These are phyloP conservation scores for Suillus americanus DNA, from an alignment of 768 basidiomycete species.

Conservation along the genomic window DNA sequence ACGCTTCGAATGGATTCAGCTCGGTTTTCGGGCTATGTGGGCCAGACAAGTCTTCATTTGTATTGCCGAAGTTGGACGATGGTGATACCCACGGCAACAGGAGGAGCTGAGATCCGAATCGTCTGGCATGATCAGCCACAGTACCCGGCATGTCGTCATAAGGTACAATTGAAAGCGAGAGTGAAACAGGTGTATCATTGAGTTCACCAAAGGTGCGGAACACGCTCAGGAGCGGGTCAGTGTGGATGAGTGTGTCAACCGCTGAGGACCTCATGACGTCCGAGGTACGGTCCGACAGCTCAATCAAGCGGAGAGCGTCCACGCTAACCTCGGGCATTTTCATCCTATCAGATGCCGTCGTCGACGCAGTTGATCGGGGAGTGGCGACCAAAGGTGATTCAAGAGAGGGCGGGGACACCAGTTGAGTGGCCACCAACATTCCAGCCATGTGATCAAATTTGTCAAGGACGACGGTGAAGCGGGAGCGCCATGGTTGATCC, in stretches of 20 bases:
- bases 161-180: slow-evolving; percentile 75
- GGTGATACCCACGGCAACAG: slow-evolving; percentile 79
- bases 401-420: slow-evolving; percentile 51
- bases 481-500: slow-evolving; percentile 24
- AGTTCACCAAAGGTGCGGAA: slow-evolving; percentile 79
- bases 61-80: slow-evolving; percentile 28
- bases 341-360: slow-evolving; percentile 5
- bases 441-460: slow-evolving; percentile 86
- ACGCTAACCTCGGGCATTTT: slow-evolving; percentile 34
- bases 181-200: slow-evolving; percentile 62
- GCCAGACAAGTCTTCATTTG: slow-evolving; percentile 26
- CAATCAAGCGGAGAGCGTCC: slow-evolving; percentile 84
- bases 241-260: slow-evolving; percentile 64
- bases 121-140: slow-evolving; percentile 59
- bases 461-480: slow-evolving; percentile 87
- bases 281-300: slow-evolving; percentile 85
- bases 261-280: slow-evolving; percentile 82
- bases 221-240: slow-evolving; percentile 71
- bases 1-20: slow-evolving; percentile 71
- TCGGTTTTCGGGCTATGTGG: slow-evolving; percentile 20
- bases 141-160: slow-evolving; percentile 68
- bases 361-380: neutral
- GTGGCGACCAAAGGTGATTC: neutral
- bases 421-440: slow-evolving; percentile 86
- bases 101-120: slow-evolving; percentile 66